These are phyloP conservation scores for Hypoxylon cercidicola DNA, from an alignment of 495 filamentous ascomycete genomes.

Conservation along the genomic window DNA sequence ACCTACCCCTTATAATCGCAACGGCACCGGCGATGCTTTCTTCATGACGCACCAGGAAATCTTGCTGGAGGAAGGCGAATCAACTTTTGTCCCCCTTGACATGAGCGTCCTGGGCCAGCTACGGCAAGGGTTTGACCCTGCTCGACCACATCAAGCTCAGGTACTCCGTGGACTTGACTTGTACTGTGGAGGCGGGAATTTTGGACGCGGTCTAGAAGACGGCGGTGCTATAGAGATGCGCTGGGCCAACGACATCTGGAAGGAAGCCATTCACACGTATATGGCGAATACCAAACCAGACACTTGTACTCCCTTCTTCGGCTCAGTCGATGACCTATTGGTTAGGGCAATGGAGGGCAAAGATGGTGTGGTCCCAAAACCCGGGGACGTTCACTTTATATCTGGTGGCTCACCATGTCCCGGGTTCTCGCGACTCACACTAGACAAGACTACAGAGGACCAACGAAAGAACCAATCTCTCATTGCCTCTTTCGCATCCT, in stretches of 20 bases:
- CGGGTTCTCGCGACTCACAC: slow-evolving; percentile 73
- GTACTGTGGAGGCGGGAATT: slow-evolving; percentile 78
- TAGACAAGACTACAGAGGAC: slow-evolving; percentile 53
- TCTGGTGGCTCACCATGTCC: slow-evolving; percentile 78
- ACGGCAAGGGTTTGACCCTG: slow-evolving; percentile 67
- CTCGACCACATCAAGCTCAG: not conserved
- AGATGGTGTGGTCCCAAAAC: slow-evolving; percentile 56
- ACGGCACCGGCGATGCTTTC: slow-evolving; percentile 71
- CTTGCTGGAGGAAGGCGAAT: slow-evolving; percentile 4
- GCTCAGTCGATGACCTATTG: slow-evolving; percentile 77
- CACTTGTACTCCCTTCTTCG: slow-evolving; percentile 62
- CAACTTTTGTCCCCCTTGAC: slow-evolving; percentile 38
- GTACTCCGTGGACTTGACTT: slow-evolving; percentile 70
- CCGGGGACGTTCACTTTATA: slow-evolving; percentile 74
- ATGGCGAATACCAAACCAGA: slow-evolving; percentile 63
- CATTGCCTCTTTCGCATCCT: slow-evolving; percentile 77
- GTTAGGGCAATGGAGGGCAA: slow-evolving; percentile 63
- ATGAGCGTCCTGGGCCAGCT: slow-evolving; percentile 49
- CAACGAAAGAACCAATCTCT: slow-evolving; percentile 73
- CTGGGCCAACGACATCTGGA: slow-evolving; percentile 72
- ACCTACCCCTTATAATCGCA: slow-evolving; percentile 69
- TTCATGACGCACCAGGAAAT: slow-evolving; percentile 61
- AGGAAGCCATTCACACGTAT: slow-evolving; percentile 72
- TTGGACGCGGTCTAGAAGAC: slow-evolving; percentile 79
- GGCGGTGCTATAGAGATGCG: slow-evolving; percentile 69